Conservation (phyloP, 345 rosid genomes). For the Salix brachista region DNA sequence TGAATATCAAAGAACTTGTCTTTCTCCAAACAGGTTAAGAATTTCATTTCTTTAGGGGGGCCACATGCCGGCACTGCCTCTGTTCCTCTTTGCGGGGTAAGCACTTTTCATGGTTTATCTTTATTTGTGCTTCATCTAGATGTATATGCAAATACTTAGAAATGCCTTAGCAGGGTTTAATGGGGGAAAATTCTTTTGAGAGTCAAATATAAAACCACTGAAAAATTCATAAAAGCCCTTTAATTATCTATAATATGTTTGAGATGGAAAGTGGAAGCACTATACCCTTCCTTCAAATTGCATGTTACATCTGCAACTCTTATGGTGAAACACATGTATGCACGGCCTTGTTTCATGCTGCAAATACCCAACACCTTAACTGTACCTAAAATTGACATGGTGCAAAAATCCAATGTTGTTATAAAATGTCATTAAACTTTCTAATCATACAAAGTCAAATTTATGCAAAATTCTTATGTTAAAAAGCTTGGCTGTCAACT, state of each 20-base stretch:
- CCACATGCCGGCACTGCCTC: slow-evolving; percentile 98
- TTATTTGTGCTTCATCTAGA: not conserved
- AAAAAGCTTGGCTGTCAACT: not conserved
- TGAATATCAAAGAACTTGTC: not conserved
- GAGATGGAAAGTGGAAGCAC: not conserved
- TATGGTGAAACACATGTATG: not conserved
- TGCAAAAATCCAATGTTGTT: not conserved
- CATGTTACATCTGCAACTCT: not conserved
- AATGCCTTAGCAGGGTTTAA: not conserved
- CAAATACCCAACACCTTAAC: not conserved
- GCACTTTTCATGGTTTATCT: slow-evolving; percentile 16
- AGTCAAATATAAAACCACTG: not conserved
- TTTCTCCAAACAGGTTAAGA: slow-evolving; percentile 51
- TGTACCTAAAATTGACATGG: not conserved
- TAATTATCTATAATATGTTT: not conserved
- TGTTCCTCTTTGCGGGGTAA: slow-evolving; percentile 92
- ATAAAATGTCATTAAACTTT: not conserved
- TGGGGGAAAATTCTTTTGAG: not conserved
- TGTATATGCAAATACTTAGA: not conserved
- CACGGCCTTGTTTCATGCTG: not conserved
- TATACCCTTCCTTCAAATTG: not conserved
- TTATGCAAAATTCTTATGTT: not conserved
- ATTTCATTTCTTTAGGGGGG: slow-evolving; percentile 81
- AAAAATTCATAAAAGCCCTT: not conserved
- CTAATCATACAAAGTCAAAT: not conserved